Evolutionary conservation across 225 moss, liverwort and hornwort genomes (phyloP), one percentile per base, ranked within the genome.

Genomic region (Lunularia cruciata): DNA sequence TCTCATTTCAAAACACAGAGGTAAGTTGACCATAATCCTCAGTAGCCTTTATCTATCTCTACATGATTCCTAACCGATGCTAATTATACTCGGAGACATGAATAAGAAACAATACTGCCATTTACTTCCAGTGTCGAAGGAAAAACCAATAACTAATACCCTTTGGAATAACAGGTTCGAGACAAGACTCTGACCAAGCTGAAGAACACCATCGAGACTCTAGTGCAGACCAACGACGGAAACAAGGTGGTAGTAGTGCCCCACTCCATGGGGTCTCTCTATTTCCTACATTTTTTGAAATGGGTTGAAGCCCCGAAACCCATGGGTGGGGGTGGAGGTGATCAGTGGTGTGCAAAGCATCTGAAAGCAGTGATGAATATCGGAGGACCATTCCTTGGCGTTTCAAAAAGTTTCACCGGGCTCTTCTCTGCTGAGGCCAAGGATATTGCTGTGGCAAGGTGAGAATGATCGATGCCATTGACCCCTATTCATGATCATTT

Each of bases 371-470:
- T 76, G 7, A 78, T 93, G 85, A 91, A 98, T 66, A 88, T 98
- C 49, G 98, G 86, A 15, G 98, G 93, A 42, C 98, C 98, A 45
- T 81, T 98, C 12, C 77, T 98, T 58, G 98, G 98, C 39, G 98
- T 98, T 61, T 73, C 98, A 7, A 98, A 98, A 68, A 90, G 91
- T 40, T 91, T 89, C 48, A 84, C 93, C 20, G 98, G 98, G 40
- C 5, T 98, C 37, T 98, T 98, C 72, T 98, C 98, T 72, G 98
- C 98, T 2, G 98, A 98, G 77, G 98, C 93, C 36, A 98, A 98
- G 77, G 98, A 98, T 60, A 92, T 98, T 77, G 98, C 98, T 18
- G 91, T 98, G 51, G 98, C 98, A 70, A 92, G 96, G 96, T 98
- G 73, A 76, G 78, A 40, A 8, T 22, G 8, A 4, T 40, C 8